Base-by-base conservation (phyloP, 345 rosid genomes). In the Eucalyptus microcorys region DNA sequence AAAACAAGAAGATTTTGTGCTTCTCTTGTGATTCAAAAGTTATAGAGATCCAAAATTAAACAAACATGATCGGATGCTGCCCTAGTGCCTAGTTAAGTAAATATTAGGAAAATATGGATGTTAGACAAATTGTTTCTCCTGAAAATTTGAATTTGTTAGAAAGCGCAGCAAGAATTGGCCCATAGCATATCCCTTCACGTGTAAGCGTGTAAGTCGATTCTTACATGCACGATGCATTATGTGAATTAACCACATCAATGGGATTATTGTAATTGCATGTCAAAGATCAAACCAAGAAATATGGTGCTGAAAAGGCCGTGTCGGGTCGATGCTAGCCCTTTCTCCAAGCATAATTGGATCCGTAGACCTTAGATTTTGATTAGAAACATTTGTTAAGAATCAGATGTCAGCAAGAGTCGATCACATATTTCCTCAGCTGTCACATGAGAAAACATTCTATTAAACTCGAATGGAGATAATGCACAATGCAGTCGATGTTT, bases 251-350 rank as follows among this genome's bases (percentile, higher is more conserved):
- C 42, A n/a, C 10, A 16, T 66, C 22, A 32, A 32, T 32, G 40
- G 32, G 37, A 30, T 1, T 11, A 32, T 68, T 0, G 68, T 13
- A 12, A 64, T 64, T n/a, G 76, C 76, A 4, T 64, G 76, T 64
- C 34, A 64, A n/a, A 0, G 19, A 64, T 64, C 34, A 64, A 64
- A 64, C 37, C 16, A 64, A 64, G 37, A n/a, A 64, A 64, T n/a
- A 30, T n/a, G 37, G 37, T 1, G 76, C 3, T 1, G 8, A 64
- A 61, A 64, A 64, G 4, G 76, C 5, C 0, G 0, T n/a, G 19
- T n/a, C 2, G 0, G 21, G 10, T 15, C 5, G 10, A 30, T 11
- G 71, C 71, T 12, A 61, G 26, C 64, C 71, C 71, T 64, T 64
- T 64, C 3, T 64, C 6, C 15, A n/a, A 64, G 37, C 15, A 14